These are phyloP conservation scores for Coniochaeta pulveracea DNA, from an alignment of 2,329 filamentous ascomycete species.

Conservation along the genomic window DNA sequence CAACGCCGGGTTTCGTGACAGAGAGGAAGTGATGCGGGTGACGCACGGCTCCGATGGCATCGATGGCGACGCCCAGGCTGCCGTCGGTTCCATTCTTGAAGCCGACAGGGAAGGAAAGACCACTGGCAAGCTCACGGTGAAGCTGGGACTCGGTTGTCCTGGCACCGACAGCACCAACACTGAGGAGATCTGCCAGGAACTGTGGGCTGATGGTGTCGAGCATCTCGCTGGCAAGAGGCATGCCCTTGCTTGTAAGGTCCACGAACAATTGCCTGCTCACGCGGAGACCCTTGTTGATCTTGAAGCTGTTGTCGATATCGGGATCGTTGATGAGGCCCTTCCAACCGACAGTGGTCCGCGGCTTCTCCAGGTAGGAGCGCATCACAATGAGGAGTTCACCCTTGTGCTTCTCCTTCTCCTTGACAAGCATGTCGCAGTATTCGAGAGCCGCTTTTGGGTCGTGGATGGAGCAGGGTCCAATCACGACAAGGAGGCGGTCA, in stretches of 20 bases:
- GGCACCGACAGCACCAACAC: conserved; percentile 88
- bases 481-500: conserved; percentile 56
- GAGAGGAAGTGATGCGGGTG: conserved; percentile 95
- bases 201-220: conserved; percentile 96
- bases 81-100: conserved; percentile 99
- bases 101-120: conserved; percentile 91
- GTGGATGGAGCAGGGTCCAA: conserved; percentile 96
- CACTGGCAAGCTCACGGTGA: conserved; percentile 87
- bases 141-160: conserved; percentile 93
- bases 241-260: conserved; percentile 80
- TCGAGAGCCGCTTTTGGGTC: conserved; percentile 83
- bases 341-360: conserved; percentile 94
- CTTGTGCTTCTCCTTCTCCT: conserved; percentile 77
- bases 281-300: conserved; percentile 95
- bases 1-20: conserved; percentile 91
- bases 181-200: conserved; percentile 86
- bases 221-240: conserved; percentile 97
- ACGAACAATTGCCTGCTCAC: conserved; percentile 84
- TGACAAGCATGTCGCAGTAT: conserved; percentile 77
- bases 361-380: conserved; percentile 98
- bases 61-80: conserved; percentile 76
- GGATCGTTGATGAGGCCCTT: conserved; percentile 98
- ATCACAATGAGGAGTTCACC: conserved; percentile 90
- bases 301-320: conserved; percentile 95
- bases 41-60: conserved; percentile 85